Evolutionary conservation across 441 rosid species (phyloP).

Genomic region (Codiaeum variegatum): DNA sequence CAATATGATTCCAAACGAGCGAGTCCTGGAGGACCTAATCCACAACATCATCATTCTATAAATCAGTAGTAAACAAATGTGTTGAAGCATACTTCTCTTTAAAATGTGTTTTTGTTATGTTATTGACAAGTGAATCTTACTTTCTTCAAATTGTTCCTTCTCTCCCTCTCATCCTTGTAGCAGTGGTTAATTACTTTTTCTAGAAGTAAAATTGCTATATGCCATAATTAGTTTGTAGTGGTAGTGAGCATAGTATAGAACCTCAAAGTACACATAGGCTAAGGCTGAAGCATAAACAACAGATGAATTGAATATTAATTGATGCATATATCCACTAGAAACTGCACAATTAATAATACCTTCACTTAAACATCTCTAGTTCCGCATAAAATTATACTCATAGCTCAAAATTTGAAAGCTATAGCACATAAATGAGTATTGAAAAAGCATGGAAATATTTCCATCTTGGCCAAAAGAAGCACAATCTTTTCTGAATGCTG

Average conservation of each 20-base stretch:
- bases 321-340: not conserved
- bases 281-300: too few species aligned
- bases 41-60: conserved; percentile 41
- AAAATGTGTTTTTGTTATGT: not conserved
- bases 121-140: not conserved
- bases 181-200: not conserved
- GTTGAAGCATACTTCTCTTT: not conserved
- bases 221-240: not conserved
- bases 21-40: conserved; percentile 49
- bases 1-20: conserved; percentile 22
- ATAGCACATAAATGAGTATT: too few species aligned
- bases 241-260: too few species aligned
- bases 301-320: not conserved
- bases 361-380: not conserved
- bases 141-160: not conserved
- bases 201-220: not conserved
- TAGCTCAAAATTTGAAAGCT: too few species aligned
- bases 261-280: too few species aligned
- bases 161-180: not conserved
- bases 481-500: not conserved
- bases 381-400: not conserved
- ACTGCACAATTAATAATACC: not conserved
- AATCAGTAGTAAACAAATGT: conserved; percentile 14
- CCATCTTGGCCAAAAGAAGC: not conserved
- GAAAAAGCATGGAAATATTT: not conserved